Evolutionary conservation across 164 flowering plant genomes (phyloP).

Genomic region (Magnolia changhungtana): DNA sequence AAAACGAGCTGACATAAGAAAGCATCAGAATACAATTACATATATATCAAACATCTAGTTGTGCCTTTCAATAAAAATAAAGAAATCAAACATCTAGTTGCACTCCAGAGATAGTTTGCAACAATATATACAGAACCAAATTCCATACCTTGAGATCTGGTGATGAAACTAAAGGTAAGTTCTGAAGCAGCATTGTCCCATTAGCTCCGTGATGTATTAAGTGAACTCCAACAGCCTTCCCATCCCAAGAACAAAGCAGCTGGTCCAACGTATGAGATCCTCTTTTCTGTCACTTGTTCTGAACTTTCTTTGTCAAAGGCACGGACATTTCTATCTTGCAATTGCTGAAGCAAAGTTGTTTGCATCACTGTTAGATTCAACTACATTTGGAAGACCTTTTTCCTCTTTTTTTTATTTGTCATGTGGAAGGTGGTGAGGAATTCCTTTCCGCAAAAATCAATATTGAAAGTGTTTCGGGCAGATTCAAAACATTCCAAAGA

Average conservation of each 20-base stretch:
- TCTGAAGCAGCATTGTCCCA: background rate
- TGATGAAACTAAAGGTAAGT: background rate
- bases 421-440: too few relatives aligned
- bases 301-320: background rate
- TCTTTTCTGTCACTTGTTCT: background rate
- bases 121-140: background rate
- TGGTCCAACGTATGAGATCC: background rate
- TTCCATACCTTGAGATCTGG: background rate
- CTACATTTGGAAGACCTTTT: background rate
- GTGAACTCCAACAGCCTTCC: background rate
- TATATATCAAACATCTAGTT: too few relatives aligned
- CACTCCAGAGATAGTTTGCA: background rate
- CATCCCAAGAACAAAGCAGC: background rate
- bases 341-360: background rate
- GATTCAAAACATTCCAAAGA: too few relatives aligned
- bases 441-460: too few relatives aligned
- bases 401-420: background rate
- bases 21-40: too few relatives aligned
- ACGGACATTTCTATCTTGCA: background rate
- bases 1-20: too few relatives aligned
- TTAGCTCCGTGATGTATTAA: background rate
- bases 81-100: too few relatives aligned
- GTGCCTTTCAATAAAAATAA: too few relatives aligned
- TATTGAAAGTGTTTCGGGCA: too few relatives aligned
- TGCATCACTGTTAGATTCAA: background rate